phyloP scores from a whole-genome alignment of 257 asterid genomes.

The Asclepias syriaca region DNA sequence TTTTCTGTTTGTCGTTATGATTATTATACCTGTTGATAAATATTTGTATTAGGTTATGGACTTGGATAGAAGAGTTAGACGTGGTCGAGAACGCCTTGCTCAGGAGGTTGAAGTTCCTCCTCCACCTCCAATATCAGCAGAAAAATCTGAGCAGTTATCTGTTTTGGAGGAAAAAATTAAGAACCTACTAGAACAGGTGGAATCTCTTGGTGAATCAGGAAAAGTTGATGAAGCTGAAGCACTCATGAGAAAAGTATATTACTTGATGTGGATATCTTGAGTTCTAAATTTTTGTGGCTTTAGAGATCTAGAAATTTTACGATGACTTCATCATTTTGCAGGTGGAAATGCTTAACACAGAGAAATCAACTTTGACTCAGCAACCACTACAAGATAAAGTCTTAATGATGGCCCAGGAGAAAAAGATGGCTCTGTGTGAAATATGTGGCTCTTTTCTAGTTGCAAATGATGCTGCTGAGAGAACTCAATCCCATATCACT shows the following conservation, averaged over 20 bases:
- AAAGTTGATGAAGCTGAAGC: conserved; percentile 99
- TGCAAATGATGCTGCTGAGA: conserved; percentile 96
- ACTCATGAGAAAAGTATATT: conserved; percentile 86
- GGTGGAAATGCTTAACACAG: conserved; percentile 87
- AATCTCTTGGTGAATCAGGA: conserved; percentile 98
- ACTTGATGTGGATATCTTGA: background rate
- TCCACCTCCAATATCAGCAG: conserved; percentile 92
- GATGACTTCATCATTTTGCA: conserved; percentile 19
- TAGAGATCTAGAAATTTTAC: background rate
- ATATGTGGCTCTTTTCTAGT: conserved; percentile 95
- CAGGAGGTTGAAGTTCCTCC: conserved; percentile 87
- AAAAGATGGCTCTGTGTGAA: conserved; percentile 96
- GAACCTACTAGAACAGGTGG: conserved; percentile 94
- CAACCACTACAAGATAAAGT: conserved; percentile 70
- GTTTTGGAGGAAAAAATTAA: conserved; percentile 92
- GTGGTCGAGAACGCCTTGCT: conserved; percentile 95
- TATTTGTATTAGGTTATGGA: conserved; percentile 60
- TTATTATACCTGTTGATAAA: conserved; percentile 2
- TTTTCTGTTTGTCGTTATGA: background rate
- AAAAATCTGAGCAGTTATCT: conserved; percentile 83
- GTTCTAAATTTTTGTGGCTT: background rate
- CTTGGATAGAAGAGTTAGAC: conserved; percentile 89
- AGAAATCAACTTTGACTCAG: conserved; percentile 73
- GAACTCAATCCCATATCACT: conserved; percentile 95
- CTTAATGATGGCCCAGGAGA: conserved; percentile 84